Percentiles rank a stretch among this genome's conserved stretches.
Conservation (phyloP, 352 stramenopile species). For the Phytophthora fragariae region DNA sequence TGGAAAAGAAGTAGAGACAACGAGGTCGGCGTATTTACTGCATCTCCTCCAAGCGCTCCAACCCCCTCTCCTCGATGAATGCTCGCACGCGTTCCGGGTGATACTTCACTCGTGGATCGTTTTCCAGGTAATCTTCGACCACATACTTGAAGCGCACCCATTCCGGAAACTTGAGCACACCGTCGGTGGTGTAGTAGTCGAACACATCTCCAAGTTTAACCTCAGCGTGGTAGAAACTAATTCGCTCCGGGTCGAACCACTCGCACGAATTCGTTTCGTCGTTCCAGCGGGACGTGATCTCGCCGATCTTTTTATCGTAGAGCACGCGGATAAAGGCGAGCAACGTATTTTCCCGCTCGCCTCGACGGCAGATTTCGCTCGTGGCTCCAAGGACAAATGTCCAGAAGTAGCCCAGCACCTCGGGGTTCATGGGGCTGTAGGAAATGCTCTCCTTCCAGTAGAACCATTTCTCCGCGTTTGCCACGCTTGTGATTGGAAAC, state of each 20-base stretch:
- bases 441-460: constrained; percentile 11
- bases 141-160: constrained; percentile 33
- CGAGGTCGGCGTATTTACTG: background rate
- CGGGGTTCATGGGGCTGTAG: constrained; percentile 5
- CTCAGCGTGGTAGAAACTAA: constrained; percentile 19
- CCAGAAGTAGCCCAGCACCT: constrained; percentile 7
- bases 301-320: constrained; percentile 12
- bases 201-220: constrained; percentile 30
- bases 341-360: background rate
- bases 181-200: constrained; percentile 36
- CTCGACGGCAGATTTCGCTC: background rate
- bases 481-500: constrained; percentile 1
- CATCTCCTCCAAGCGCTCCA: constrained; percentile 14
- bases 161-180: constrained; percentile 18
- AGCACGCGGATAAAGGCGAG: constrained; percentile 5
- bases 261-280: constrained; percentile 3
- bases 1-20: too few species aligned
- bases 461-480: constrained; percentile 5
- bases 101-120: constrained; percentile 24
- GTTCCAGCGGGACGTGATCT: constrained; percentile 10
- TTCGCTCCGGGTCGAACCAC: background rate
- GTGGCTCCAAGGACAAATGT: background rate
- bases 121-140: constrained; percentile 36
- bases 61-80: constrained; percentile 2
- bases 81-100: constrained; percentile 17